Evolutionary conservation across 1,284 basidiomycete genomes (phyloP).

Genomic region (Ceratobasidium sp.): DNA sequence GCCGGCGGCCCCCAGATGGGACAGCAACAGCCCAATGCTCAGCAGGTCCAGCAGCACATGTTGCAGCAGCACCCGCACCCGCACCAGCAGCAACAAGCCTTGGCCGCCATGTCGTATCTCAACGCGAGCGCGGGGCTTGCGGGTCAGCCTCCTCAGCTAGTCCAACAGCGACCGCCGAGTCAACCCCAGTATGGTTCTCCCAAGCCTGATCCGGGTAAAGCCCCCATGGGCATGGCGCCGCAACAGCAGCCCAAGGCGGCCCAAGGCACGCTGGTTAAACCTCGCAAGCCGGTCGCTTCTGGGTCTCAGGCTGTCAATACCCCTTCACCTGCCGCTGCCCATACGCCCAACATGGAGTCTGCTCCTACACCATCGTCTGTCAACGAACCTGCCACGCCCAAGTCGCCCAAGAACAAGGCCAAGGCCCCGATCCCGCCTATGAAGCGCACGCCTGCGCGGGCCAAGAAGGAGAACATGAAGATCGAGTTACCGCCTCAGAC

Average conservation of each 20-base stretch:
- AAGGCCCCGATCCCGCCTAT: neutral
- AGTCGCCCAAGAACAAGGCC: slow-evolving; percentile 15
- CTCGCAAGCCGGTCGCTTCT: slow-evolving; percentile 22
- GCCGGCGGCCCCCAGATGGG: neutral
- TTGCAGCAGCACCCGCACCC: slow-evolving; percentile 12
- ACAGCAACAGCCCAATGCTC: neutral
- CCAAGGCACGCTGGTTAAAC: slow-evolving; percentile 3
- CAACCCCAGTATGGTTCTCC: slow-evolving; percentile 32
- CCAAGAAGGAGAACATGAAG: slow-evolving; percentile 19
- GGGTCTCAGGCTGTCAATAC: slow-evolving; percentile 26
- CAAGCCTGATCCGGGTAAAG: slow-evolving; percentile 27
- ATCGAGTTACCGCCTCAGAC: slow-evolving; percentile 12
- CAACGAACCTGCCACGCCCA: slow-evolving; percentile 34
- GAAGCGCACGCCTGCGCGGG: slow-evolving; percentile 22
- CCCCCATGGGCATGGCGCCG: neutral
- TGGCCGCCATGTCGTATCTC: slow-evolving; percentile 12
- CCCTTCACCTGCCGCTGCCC: slow-evolving; percentile 26
- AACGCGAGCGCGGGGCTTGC: neutral
- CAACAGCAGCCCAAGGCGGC: neutral
- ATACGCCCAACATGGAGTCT: slow-evolving; percentile 34
- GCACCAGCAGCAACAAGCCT: slow-evolving; percentile 6
- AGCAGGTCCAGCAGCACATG: slow-evolving; percentile 3
- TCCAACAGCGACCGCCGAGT: slow-evolving; percentile 26
- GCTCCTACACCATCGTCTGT: slow-evolving; percentile 21
- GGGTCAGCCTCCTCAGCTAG: slow-evolving; percentile 2